These are phyloP conservation scores for Colletotrichum nymphaeae DNA, from an alignment of 2,329 filamentous ascomycete species.

Conservation along the genomic window DNA sequence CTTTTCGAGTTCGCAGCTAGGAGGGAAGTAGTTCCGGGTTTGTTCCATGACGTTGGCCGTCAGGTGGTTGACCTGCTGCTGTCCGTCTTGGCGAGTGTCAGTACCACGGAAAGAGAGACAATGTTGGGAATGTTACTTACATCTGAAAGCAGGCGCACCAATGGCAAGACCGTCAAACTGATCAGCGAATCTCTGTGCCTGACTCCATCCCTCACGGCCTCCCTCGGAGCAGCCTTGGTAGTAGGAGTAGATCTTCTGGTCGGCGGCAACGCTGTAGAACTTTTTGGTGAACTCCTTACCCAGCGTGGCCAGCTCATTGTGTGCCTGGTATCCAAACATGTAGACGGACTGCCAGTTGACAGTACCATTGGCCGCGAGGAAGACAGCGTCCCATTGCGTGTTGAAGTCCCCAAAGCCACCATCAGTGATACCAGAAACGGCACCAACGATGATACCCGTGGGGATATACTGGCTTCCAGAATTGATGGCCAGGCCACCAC, in stretches of 20 bases:
- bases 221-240: slow-evolving; percentile 67
- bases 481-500: slow-evolving; percentile 58
- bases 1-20: slow-evolving; percentile 44
- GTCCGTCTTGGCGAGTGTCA: slow-evolving; percentile 43
- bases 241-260: slow-evolving; percentile 55
- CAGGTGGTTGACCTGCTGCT: slow-evolving; percentile 58
- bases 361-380: slow-evolving; percentile 47
- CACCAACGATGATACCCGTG: slow-evolving; percentile 57
- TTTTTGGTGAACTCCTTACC: slow-evolving; percentile 58
- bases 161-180: slow-evolving; percentile 58
- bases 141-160: slow-evolving; percentile 58
- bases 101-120: not conserved
- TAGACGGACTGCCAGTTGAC: slow-evolving; percentile 29
- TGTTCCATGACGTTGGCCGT: slow-evolving; percentile 51
- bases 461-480: slow-evolving; percentile 45
- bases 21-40: slow-evolving; percentile 39
- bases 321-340: slow-evolving; percentile 25
- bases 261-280: slow-evolving; percentile 56
- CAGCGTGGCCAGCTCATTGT: slow-evolving; percentile 36
- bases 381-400: slow-evolving; percentile 49
- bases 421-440: slow-evolving; percentile 59
- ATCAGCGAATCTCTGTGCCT: slow-evolving; percentile 62
- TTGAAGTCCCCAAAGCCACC: slow-evolving; percentile 62
- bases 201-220: slow-evolving; percentile 59
- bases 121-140: not conserved